Percentiles rank a stretch among this genome's conserved stretches.
Evolutionary conservation across 768 basidiomycete genomes (phyloP).

Genomic region (Trametes punicea): DNA sequence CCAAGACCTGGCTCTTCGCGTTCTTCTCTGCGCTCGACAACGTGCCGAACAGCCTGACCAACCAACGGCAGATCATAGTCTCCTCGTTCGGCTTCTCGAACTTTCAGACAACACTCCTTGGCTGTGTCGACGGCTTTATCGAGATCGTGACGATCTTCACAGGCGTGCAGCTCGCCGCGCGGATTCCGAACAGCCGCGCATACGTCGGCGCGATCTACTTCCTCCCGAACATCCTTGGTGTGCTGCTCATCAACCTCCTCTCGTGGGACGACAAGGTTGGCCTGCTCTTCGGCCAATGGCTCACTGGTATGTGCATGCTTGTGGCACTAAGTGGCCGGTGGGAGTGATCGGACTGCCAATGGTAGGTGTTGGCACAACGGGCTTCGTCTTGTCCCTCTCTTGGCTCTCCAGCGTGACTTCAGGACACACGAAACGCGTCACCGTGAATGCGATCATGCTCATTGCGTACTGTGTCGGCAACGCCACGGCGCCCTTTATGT

Average conservation of each 20-base stretch:
- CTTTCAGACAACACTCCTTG: slow-evolving; percentile 66
- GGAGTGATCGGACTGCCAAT: too few species aligned
- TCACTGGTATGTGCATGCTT: slow-evolving; percentile 39
- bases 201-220: slow-evolving; percentile 60
- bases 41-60: slow-evolving; percentile 64
- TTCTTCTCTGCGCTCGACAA: slow-evolving; percentile 60
- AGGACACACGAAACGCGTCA: slow-evolving; percentile 71
- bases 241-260: slow-evolving; percentile 58
- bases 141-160: slow-evolving; percentile 70
- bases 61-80: slow-evolving; percentile 64
- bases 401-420: slow-evolving; percentile 67
- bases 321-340: too few species aligned
- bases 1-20: slow-evolving; percentile 77
- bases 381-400: slow-evolving; percentile 57
- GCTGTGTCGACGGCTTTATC: slow-evolving; percentile 61
- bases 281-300: slow-evolving; percentile 54
- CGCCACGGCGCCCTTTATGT: slow-evolving; percentile 74
- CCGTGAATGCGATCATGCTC: slow-evolving; percentile 70
- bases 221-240: slow-evolving; percentile 62
- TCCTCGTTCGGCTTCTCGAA: slow-evolving; percentile 61
- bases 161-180: slow-evolving; percentile 57
- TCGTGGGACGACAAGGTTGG: slow-evolving; percentile 68
- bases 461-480: slow-evolving; percentile 68
- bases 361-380: slow-evolving; percentile 48
- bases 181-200: slow-evolving; percentile 55